phyloP scores from a whole-genome alignment of 2,329 filamentous ascomycete genomes.

The Nakataea oryzae region DNA sequence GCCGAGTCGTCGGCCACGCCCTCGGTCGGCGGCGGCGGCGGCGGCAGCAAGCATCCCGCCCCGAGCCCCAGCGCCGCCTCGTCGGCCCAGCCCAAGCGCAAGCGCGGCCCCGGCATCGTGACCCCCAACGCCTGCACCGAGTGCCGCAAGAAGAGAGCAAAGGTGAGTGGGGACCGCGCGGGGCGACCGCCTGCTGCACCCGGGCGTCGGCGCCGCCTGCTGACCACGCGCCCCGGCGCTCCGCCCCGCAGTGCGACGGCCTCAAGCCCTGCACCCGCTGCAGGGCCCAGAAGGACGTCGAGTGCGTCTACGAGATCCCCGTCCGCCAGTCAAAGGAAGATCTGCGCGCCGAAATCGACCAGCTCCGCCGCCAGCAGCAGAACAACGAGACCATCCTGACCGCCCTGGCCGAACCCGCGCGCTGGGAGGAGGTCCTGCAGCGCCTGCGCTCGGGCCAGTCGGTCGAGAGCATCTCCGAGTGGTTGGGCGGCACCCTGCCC shows the following conservation, averaged over 20 bases:
- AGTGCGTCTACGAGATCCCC: constrained; percentile 52
- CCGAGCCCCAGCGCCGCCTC: not conserved
- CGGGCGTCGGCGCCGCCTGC: not conserved
- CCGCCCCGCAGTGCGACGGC: constrained; percentile 42
- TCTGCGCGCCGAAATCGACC: constrained; percentile 48
- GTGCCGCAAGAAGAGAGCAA: constrained; percentile 51
- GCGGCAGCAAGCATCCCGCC: not conserved
- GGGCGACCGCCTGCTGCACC: too few relatives aligned
- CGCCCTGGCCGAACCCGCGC: constrained; percentile 38
- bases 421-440: constrained; percentile 43
- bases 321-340: constrained; percentile 55
- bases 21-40: not conserved
- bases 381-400: constrained; percentile 44
- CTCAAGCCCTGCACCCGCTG: constrained; percentile 45
- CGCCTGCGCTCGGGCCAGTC: constrained; percentile 42
- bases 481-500: constrained; percentile 28
- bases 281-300: constrained; percentile 38
- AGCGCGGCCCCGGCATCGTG: constrained; percentile 43
- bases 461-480: constrained; percentile 45
- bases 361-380: constrained; percentile 40
- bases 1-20: constrained; percentile 2
- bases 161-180: constrained; percentile 37
- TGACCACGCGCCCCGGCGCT: not conserved
- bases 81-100: constrained; percentile 32
- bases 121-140: constrained; percentile 52